Evolutionary conservation across 176 grass and related monocot genomes (phyloP).

Genomic region (Carex myosuroides): DNA sequence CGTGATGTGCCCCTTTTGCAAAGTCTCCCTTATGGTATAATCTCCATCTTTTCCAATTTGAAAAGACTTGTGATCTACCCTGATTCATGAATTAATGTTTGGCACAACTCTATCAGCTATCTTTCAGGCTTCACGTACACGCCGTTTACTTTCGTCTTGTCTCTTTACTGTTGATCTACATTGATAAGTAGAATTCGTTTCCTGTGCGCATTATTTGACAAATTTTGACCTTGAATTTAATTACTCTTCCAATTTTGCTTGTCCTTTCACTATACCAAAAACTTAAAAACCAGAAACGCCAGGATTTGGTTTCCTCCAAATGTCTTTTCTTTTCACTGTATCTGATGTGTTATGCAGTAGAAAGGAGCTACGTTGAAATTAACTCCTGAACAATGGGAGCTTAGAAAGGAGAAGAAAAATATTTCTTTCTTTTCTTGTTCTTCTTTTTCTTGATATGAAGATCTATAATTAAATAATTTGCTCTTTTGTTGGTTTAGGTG

Average conservation of each 20-base stretch:
- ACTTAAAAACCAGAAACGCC: neutral
- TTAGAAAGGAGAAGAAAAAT: neutral
- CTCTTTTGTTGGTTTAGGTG: constrained; percentile 71
- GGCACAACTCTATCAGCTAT: constrained; percentile 7
- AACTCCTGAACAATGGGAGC: neutral
- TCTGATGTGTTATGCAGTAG: constrained; percentile 7
- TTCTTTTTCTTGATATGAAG: neutral
- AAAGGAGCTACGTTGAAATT: constrained; percentile 9
- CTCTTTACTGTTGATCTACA: neutral
- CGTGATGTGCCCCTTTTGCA: constrained; percentile 96
- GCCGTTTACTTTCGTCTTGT: neutral
- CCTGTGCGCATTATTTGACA: neutral
- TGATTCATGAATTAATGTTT: neutral
- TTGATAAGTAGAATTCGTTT: neutral
- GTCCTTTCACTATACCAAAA: neutral
- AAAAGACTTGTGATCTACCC: constrained; percentile 16
- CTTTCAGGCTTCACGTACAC: neutral
- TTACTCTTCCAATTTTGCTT: neutral
- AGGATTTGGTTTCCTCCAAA: neutral
- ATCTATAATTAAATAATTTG: constrained; percentile 33
- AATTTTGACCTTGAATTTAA: neutral
- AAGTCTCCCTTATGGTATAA: constrained; percentile 76
- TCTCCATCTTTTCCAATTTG: constrained; percentile 38
- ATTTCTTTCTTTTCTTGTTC: neutral
- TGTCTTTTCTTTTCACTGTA: constrained; percentile 11